Percentiles rank a stretch among this genome's conserved stretches.
Conservation (phyloP, 805 yeast species). For the Huiozyma naganishii region DNA sequence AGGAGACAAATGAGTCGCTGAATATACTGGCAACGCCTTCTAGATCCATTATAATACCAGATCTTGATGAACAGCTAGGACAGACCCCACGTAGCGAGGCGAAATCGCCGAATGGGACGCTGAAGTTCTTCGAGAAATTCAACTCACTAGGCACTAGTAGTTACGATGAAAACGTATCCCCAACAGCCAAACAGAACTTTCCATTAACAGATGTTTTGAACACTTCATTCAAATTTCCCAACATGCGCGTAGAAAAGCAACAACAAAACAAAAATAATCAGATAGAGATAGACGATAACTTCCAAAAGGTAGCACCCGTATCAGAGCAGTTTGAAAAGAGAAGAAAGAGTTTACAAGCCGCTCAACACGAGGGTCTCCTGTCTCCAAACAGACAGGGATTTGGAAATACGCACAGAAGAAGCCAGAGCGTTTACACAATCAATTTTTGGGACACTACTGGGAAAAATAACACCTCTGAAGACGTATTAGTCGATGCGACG, state of each 20-base stretch:
- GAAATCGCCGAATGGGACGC: conserved; percentile 9
- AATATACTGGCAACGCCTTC: conserved; percentile 20
- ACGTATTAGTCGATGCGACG: conserved; percentile 3
- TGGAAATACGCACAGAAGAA: conserved; percentile 23
- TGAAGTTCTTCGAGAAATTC: conserved; percentile 17
- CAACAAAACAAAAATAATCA: background rate
- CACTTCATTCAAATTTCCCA: conserved; percentile 19
- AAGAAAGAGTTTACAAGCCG: conserved; percentile 10
- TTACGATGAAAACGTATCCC: background rate
- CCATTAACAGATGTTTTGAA: conserved; percentile 9
- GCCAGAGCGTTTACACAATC: conserved; percentile 20
- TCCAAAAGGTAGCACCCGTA: conserved; percentile 8
- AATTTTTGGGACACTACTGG: conserved; percentile 2
- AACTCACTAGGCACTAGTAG: conserved; percentile 5
- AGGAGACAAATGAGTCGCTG: conserved; percentile 9
- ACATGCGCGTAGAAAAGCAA: background rate
- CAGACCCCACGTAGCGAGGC: conserved; percentile 8
- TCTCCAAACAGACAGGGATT: conserved; percentile 5
- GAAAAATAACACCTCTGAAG: too few relatives aligned
- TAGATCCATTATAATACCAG: conserved; percentile 20
- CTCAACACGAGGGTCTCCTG: conserved; percentile 3
- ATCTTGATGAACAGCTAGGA: conserved; percentile 9
- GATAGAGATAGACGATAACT: conserved; percentile 7
- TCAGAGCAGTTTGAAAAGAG: conserved; percentile 13
- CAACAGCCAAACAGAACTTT: background rate